These are phyloP conservation scores for Phytophthora palmivora DNA, from an alignment of 352 stramenopile genomes.

Conservation along the genomic window DNA sequence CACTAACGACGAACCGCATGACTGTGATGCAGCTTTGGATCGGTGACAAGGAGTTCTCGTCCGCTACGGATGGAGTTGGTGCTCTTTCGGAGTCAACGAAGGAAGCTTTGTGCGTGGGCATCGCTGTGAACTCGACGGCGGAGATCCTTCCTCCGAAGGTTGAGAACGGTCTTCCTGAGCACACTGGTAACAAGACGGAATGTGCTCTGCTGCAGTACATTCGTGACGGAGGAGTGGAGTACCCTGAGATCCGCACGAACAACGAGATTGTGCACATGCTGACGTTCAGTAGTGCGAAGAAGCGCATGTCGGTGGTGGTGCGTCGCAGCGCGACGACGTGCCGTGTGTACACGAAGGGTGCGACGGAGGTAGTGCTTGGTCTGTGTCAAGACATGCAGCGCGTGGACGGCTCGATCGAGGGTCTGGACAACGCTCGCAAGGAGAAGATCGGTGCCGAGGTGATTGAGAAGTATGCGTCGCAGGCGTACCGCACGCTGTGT, in stretches of 20 bases:
- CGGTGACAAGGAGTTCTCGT: slow-evolving; percentile 56
- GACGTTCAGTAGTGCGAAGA: slow-evolving; percentile 72
- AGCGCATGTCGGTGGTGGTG: slow-evolving; percentile 76
- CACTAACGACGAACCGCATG: slow-evolving; percentile 98
- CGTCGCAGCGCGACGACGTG: slow-evolving; percentile 47
- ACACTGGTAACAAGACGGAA: slow-evolving; percentile 79
- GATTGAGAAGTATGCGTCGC: slow-evolving; percentile 82
- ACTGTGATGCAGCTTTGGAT: slow-evolving; percentile 90
- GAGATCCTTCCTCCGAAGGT: slow-evolving; percentile 62
- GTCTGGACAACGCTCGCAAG: slow-evolving; percentile 41
- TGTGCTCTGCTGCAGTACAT: slow-evolving; percentile 66
- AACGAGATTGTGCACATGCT: slow-evolving; percentile 65
- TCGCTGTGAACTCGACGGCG: slow-evolving; percentile 66
- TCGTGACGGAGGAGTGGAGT: slow-evolving; percentile 56
- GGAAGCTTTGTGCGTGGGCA: slow-evolving; percentile 49
- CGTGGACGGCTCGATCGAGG: slow-evolving; percentile 47
- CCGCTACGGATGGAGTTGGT: slow-evolving; percentile 31
- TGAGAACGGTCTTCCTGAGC: slow-evolving; percentile 55
- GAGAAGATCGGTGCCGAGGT: slow-evolving; percentile 43
- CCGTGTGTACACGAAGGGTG: slow-evolving; percentile 70
- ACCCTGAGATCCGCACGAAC: slow-evolving; percentile 44
- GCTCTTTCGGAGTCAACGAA: slow-evolving; percentile 44
- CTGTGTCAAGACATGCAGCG: slow-evolving; percentile 53
- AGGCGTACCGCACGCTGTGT: slow-evolving; percentile 82
- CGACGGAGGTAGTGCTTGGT: slow-evolving; percentile 63